These are phyloP conservation scores for Acorus gramineus DNA, from an alignment of 106 monocot species.

Conservation along the genomic window DNA sequence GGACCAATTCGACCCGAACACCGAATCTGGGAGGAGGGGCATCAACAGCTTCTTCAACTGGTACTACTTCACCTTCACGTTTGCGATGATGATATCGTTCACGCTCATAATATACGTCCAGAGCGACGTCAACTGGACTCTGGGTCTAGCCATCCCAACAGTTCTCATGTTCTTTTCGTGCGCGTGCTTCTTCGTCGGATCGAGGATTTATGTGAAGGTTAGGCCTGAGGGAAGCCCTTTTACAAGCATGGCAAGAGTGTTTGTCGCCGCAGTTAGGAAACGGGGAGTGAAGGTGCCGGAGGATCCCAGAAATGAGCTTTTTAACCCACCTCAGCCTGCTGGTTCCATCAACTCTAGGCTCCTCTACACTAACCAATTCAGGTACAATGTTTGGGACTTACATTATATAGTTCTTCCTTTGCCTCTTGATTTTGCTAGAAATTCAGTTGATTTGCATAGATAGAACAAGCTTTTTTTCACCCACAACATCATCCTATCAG, in stretches of 20 bases:
- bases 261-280: constrained; percentile 8
- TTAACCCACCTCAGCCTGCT: no score
- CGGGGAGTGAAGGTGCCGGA: neutral
- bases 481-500: no score
- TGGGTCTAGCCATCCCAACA: constrained; percentile 11
- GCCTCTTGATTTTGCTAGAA: no score
- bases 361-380: no score
- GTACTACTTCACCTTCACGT: constrained; percentile 12
- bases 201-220: constrained; percentile 5
- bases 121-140: constrained; percentile 2
- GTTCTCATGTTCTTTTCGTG: constrained; percentile 8
- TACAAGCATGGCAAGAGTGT: constrained; percentile 8
- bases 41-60: constrained; percentile 14
- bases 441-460: no score
- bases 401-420: no score
- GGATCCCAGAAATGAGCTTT: no score
- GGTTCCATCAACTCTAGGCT: no score
- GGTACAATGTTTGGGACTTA: no score
- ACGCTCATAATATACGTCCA: constrained; percentile 10
- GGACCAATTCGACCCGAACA: no score
- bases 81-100: neutral
- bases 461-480: no score
- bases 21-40: neutral
- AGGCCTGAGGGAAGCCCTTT: constrained; percentile 9
- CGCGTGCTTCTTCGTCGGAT: neutral